Conservation (phyloP, 148 eudicot genomes). For the Tetragonia tetragonoides region DNA sequence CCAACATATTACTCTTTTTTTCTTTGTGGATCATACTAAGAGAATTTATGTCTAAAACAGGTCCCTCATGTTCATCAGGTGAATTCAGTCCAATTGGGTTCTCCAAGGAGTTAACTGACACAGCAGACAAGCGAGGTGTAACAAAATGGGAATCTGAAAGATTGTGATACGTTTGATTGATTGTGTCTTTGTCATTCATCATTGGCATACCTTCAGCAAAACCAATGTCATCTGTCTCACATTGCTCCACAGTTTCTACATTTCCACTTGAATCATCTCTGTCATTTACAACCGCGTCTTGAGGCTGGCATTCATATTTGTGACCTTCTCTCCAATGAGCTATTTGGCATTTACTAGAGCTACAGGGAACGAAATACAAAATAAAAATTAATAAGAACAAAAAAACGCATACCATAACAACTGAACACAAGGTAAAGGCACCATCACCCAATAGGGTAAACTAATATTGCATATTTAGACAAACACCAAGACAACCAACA, state of each 20-base stretch:
- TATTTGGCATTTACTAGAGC: constrained; percentile 41
- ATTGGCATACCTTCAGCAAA: constrained; percentile 16
- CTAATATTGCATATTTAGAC: neutral
- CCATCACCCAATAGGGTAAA: neutral
- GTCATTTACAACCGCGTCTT: constrained; percentile 11
- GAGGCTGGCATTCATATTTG: constrained; percentile 32
- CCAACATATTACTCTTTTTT: constrained; percentile 6
- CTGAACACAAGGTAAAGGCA: neutral
- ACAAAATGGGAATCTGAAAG: constrained; percentile 11
- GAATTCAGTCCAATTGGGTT: constrained; percentile 6
- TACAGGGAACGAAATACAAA: constrained; percentile 8
- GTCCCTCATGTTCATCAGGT: constrained; percentile 1
- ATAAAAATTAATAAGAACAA: neutral
- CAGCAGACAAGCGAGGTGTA: constrained; percentile 29
- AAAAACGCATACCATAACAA: neutral
- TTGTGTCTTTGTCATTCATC: constrained; percentile 1
- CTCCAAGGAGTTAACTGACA: constrained; percentile 16
- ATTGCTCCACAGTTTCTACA: constrained; percentile 15
- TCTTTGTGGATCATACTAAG: constrained; percentile 15
- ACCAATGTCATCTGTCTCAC: constrained; percentile 13
- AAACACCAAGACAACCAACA: constrained; percentile 3
- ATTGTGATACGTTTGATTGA: neutral
- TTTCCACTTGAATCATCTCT: constrained; percentile 21
- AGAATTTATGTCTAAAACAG: neutral
- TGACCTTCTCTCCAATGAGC: constrained; percentile 41